A percentile compares a stretch with the other conserved stretches of the same genome.
phyloP scores from a whole-genome alignment of 2,329 filamentous ascomycete species.

The Penicillium thymicola region DNA sequence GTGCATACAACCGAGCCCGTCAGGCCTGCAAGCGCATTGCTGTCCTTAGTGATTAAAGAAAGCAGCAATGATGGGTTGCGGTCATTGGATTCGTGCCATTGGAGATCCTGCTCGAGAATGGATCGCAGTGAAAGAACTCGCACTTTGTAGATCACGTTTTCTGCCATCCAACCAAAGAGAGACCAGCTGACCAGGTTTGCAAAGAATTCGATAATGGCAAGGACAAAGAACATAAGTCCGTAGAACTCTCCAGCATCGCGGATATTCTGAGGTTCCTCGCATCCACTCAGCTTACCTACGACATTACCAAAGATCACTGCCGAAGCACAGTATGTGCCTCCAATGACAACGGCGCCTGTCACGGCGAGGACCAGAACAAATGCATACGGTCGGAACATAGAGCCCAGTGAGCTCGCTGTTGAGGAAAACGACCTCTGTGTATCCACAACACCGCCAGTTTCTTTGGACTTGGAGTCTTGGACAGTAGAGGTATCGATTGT shows the following conservation, averaged over 20 bases:
- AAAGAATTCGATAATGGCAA: constrained; percentile 58
- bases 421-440: neutral
- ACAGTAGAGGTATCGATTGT: neutral
- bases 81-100: constrained; percentile 66
- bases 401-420: constrained; percentile 45
- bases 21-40: constrained; percentile 64
- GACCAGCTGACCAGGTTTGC: constrained; percentile 61
- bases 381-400: constrained; percentile 4
- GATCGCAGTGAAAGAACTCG: constrained; percentile 62
- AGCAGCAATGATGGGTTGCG: constrained; percentile 61
- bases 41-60: constrained; percentile 66
- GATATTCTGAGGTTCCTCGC: constrained; percentile 49
- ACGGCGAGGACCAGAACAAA: constrained; percentile 31
- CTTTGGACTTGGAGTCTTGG: neutral
- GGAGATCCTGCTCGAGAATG: constrained; percentile 61
- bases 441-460: neutral
- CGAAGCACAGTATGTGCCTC: constrained; percentile 55
- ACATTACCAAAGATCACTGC: constrained; percentile 61
- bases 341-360: constrained; percentile 53
- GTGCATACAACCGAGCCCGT: constrained; percentile 69
- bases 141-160: constrained; percentile 63
- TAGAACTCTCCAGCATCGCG: constrained; percentile 52
- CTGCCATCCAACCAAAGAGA: constrained; percentile 57
- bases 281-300: constrained; percentile 55
- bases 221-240: constrained; percentile 58